phyloP scores from a whole-genome alignment of 306 rosid genomes.

The Trichosanthes truncata region DNA sequence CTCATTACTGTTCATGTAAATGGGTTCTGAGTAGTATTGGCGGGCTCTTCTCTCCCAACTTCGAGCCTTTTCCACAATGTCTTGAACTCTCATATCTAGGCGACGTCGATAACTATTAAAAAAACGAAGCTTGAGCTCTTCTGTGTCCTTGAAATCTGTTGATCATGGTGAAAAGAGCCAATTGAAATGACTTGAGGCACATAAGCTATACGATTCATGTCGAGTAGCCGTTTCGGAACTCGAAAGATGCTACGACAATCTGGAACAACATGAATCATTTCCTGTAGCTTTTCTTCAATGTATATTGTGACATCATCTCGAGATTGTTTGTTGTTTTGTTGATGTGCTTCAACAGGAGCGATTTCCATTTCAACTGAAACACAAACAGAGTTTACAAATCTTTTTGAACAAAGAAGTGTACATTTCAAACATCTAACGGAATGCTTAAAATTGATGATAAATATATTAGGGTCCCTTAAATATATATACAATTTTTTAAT shows the following conservation, averaged over 20 bases:
- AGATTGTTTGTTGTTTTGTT: no score
- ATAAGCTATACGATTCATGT: slow-evolving; percentile 7
- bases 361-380: no score
- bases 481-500: no score
- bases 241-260: not conserved
- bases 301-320: not conserved
- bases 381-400: no score
- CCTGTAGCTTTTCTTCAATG: not conserved
- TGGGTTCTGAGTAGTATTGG: no score
- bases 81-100: not conserved
- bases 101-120: slow-evolving; percentile 23
- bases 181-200: slow-evolving; percentile 56
- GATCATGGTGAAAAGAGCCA: slow-evolving; percentile 48
- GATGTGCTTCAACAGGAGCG: no score
- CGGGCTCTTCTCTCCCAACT: slow-evolving; percentile 19
- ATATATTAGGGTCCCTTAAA: no score
- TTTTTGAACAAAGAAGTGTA: no score
- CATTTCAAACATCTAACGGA: no score
- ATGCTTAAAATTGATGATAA: no score
- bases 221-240: not conserved
- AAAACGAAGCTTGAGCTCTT: slow-evolving; percentile 51
- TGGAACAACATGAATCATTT: no score
- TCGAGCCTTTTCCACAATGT: slow-evolving; percentile 13
- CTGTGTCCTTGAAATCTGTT: slow-evolving; percentile 38
- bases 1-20: no score